Conservation (phyloP, 2,329 filamentous ascomycete genomes). For the Calonectria hawksworthii region DNA sequence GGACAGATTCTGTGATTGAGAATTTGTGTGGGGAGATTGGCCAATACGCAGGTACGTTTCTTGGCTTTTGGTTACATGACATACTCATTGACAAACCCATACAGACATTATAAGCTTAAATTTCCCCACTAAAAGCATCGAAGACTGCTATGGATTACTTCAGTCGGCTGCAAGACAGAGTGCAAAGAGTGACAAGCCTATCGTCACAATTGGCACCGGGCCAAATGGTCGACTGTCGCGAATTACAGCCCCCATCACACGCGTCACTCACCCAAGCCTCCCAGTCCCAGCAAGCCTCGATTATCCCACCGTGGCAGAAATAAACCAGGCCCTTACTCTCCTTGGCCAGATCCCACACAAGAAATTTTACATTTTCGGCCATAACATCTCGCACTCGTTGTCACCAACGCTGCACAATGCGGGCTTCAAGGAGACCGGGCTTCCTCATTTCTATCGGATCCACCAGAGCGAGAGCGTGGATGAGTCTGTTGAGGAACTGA, state of each 20-base stretch:
- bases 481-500: slow-evolving; percentile 13
- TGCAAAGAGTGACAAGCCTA: neutral
- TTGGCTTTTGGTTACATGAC: neutral
- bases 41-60: neutral
- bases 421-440: slow-evolving; percentile 12
- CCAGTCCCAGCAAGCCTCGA: slow-evolving; percentile 1
- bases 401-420: slow-evolving; percentile 28
- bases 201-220: neutral
- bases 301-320: slow-evolving; percentile 2
- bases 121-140: neutral
- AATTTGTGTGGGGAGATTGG: neutral
- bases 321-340: slow-evolving; percentile 3
- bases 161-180: neutral
- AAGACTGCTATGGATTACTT: slow-evolving; percentile 5
- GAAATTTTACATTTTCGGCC: slow-evolving; percentile 29
- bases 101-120: slow-evolving; percentile 11
- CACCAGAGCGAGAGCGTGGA: slow-evolving; percentile 25
- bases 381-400: slow-evolving; percentile 27
- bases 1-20: neutral
- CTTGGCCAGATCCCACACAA: slow-evolving; percentile 15
- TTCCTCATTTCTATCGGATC: slow-evolving; percentile 24
- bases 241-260: slow-evolving; percentile 8
- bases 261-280: slow-evolving; percentile 12
- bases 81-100: neutral
- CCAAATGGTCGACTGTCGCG: slow-evolving; percentile 15